Base-by-base conservation (phyloP, 2,329 filamentous ascomycete species). In the Phialocephala sp. region DNA sequence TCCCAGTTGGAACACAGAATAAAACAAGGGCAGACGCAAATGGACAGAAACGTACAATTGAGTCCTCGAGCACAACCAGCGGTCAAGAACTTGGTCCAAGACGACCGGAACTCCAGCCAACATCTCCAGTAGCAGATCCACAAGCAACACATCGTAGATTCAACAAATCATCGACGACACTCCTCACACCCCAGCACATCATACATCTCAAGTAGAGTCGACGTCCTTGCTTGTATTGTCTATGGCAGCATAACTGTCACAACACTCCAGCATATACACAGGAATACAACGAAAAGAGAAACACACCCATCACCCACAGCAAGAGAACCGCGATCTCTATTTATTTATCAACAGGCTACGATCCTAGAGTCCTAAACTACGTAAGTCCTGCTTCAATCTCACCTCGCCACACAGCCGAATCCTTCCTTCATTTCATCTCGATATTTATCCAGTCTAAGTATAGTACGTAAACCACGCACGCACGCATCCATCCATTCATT, bases 251-350 rank as follows among this genome's bases (percentile, higher is more conserved):
- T 32, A 32, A 32, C 3, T 8, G 6, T 12, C 8, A 24, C 22
- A 15, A 1, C 50, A 18, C 22, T 27, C 50, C 8, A 9, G 12
- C 22, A 14, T 54, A 11, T 6, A 54, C 50, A 54, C 9, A 27
- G 4, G 8, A 14, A 27, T 12, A 15, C 27, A 15, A 3, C 11
- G 22, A 54, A 35, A 27, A 35, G 24, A 54, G 32, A 54, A 32
- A 54, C 50, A 4, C 24, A 54, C 50, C 50, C 50, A 35, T 22
- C 22, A 18, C 50, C 24, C 24, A 27, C 50, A 54, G 50, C 50
- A 54, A 24, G 50, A 54, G 50, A 54, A 54, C 24, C 24, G 32
- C 22, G 27, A 32, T 35, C 22, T 54, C 50, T 54, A 54, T 54
- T 54, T 54, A 54, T 54, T n/a, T 3, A 27, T 35, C 27, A 32